Base-by-base conservation (phyloP, 2,329 filamentous ascomycete species). In the Aspergillaceae sp. region DNA sequence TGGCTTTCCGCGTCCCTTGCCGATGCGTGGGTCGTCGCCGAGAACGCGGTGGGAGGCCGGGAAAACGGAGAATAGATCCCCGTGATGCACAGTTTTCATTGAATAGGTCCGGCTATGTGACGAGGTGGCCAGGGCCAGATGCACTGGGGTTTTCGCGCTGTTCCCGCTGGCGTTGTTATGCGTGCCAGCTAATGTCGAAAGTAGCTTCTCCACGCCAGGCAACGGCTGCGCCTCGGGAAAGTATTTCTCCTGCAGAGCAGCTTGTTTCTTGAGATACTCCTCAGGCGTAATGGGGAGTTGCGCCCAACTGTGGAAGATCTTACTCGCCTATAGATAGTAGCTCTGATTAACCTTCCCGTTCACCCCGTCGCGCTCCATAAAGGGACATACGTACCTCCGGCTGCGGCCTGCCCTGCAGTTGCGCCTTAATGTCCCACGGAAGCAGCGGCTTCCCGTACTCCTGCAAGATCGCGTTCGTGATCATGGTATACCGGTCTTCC, bases 391-490 rank as follows among this genome's bases (percentile, higher is more conserved):
- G 7, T 66, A 76, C 75, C 57, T 77, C 70, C 1, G 77, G 73
- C 26, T 73, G 74, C 0, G 83, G 82, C 6, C 81, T 75, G 4
- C 83, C 83, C 70, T 86, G 83, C 11, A 97, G 74, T 67, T 88
- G 85, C 7, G 92, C 90, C 74, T 97, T 97, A 71, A 98, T 82
- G 50, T 80, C 82, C 92, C 92, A 97, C 1, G 92, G 91, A n/a
- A 97, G 74, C 9, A 72, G 65, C 1, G 87, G 84, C 42, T 80
- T 81, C 58, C 76, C 78, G 67, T 92, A 87, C 61, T 85, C 82
- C 47, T 76, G 74, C 35, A 98, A 82, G 34, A 97, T 78, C 27
- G 80, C 74, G 70, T 98, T 96, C 50, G 89, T 85, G 68, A 86
- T 85, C 28, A 79, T 64, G 0, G 88, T 92, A 74, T 97, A 97